Percentiles rank a stretch among this genome's conserved stretches.
These are phyloP conservation scores for Usnea hakonensis DNA, from an alignment of 495 filamentous ascomycete species.

Conservation along the genomic window DNA sequence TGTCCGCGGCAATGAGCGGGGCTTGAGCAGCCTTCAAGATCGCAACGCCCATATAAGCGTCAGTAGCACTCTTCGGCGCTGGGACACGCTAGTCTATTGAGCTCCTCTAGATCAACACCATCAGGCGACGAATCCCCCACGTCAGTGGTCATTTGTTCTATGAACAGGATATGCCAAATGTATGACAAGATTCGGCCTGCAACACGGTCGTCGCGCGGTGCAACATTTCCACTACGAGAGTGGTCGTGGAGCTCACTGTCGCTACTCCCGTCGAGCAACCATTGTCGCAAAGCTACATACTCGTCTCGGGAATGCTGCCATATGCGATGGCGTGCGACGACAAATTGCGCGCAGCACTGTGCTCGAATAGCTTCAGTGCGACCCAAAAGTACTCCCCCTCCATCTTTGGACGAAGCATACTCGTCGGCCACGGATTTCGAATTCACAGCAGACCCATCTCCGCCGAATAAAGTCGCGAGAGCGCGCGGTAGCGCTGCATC, in stretches of 20 bases:
- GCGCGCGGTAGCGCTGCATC: background rate
- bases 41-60: constrained; percentile 37
- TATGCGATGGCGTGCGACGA: background rate
- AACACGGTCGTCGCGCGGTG: background rate
- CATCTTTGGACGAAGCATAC: background rate
- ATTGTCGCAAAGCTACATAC: background rate
- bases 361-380: background rate
- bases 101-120: constrained; percentile 37
- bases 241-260: background rate
- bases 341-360: background rate
- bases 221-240: background rate
- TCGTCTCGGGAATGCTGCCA: background rate
- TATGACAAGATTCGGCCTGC: background rate
- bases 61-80: constrained; percentile 38
- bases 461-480: background rate
- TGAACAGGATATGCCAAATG: background rate
- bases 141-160: background rate
- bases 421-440: too few relatives aligned
- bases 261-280: background rate
- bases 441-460: background rate
- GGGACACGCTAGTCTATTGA: constrained; percentile 36
- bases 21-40: constrained; percentile 25
- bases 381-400: background rate
- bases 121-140: constrained; percentile 18
- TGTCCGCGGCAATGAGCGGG: constrained; percentile 31